A percentile compares a stretch with the other conserved stretches of the same genome.
Conservation (phyloP, 2,329 filamentous ascomycete genomes). For the Aspergillus brasiliensis region DNA sequence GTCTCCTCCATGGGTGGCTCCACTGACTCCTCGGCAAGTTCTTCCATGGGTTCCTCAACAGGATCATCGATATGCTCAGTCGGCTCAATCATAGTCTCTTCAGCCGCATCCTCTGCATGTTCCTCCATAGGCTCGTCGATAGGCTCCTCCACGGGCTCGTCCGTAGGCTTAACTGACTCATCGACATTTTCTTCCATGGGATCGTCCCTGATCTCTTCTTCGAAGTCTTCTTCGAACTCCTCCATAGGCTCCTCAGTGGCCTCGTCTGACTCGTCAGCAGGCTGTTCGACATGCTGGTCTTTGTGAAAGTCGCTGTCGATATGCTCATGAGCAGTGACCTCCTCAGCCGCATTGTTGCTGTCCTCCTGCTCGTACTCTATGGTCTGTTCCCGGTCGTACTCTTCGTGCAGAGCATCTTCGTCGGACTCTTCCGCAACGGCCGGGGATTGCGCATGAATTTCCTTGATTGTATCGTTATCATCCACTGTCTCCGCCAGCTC, state of each 20-base stretch:
- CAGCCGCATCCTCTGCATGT: not conserved
- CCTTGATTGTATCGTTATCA: not conserved
- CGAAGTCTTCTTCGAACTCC: not conserved
- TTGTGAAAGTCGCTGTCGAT: not conserved
- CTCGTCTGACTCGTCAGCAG: not conserved
- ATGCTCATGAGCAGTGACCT: not conserved
- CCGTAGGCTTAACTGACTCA: not conserved
- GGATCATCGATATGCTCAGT: not conserved
- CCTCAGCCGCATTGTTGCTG: not conserved
- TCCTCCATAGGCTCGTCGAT: slow-evolving; percentile 9
- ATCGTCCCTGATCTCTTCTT: not conserved
- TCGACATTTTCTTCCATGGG: not conserved
- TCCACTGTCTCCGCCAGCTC: not conserved
- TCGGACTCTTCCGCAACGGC: not conserved
- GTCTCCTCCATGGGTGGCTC: not conserved
- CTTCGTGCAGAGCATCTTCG: not conserved
- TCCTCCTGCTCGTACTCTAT: not conserved
- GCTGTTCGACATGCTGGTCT: slow-evolving; percentile 12
- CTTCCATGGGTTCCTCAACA: not conserved
- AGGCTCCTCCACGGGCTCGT: not conserved
- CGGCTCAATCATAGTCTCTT: not conserved
- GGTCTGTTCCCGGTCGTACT: not conserved
- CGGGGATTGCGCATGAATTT: not conserved
- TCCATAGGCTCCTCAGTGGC: not conserved
- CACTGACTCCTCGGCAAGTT: not conserved